Conservation (phyloP, 1,139 yeast species). For the Saccharomyces pastorianus region DNA sequence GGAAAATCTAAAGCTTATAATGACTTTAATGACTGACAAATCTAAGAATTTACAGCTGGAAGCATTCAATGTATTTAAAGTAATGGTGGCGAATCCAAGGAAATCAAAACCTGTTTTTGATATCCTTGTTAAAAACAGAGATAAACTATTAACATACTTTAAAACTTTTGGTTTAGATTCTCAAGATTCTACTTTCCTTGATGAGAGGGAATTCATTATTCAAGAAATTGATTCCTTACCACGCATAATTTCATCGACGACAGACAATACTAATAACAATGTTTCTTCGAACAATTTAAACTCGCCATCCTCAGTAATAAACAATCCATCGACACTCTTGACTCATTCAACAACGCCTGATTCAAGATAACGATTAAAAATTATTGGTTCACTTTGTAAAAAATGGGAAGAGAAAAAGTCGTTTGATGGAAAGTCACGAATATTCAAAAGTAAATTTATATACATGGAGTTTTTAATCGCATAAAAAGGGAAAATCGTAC, state of each 20-base stretch:
- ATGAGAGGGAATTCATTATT: conserved; percentile 74
- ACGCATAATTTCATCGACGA: conserved; percentile 33
- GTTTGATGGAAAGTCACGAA: not conserved
- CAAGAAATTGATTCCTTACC: conserved; percentile 69
- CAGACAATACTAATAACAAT: conserved; percentile 3
- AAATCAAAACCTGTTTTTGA: conserved; percentile 74
- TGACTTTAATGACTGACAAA: conserved; percentile 80
- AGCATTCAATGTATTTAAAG: conserved; percentile 88
- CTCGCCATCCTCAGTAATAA: conserved; percentile 1
- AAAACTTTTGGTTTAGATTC: conserved; percentile 53
- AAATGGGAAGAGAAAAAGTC: not conserved
- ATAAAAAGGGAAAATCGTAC: not conserved
- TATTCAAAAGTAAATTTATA: not conserved
- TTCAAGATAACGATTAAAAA: not conserved
- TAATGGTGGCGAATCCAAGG: conserved; percentile 89
- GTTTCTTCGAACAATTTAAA: not conserved
- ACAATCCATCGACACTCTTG: not conserved
- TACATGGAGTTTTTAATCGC: not conserved
- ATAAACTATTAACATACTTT: conserved; percentile 63
- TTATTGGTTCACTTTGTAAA: not conserved
- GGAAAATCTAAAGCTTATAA: conserved; percentile 72
- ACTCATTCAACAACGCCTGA: not conserved
- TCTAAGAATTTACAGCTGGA: conserved; percentile 84
- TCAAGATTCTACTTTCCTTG: conserved; percentile 60
- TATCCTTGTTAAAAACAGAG: conserved; percentile 73